A percentile compares a stretch with the other conserved stretches of the same genome.
Conservation (phyloP, 225 moss, liverwort and hornwort genomes). For the Marchantia polymorpha region DNA sequence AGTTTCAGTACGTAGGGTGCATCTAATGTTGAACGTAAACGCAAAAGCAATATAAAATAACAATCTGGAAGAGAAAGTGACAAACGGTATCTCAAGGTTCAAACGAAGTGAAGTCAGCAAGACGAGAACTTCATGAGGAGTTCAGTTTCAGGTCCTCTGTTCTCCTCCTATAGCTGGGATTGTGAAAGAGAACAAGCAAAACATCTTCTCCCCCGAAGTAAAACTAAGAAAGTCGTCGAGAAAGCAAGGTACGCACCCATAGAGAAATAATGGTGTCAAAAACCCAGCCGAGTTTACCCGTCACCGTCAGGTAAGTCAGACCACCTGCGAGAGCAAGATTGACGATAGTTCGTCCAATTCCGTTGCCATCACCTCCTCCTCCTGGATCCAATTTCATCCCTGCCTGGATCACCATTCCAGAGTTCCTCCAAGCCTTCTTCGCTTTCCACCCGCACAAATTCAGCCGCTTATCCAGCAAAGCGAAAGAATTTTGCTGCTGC, state of each 20-base stretch:
- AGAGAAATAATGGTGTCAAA: slow-evolving; percentile 93
- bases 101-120: no score
- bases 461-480: neutral
- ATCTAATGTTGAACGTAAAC: no score
- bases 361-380: slow-evolving; percentile 51
- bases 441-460: neutral
- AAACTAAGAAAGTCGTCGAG: no score
- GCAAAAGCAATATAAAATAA: no score
- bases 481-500: slow-evolving; percentile 7
- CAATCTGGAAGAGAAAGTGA: no score
- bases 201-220: neutral
- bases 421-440: neutral
- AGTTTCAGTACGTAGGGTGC: no score
- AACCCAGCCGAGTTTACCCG: slow-evolving; percentile 95
- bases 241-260: slow-evolving; percentile 57
- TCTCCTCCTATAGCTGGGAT: neutral
- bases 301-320: slow-evolving; percentile 84
- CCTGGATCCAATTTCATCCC: slow-evolving; percentile 81
- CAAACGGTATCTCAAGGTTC: no score
- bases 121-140: neutral
- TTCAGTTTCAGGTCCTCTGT: neutral
- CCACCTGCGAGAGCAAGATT: slow-evolving; percentile 89
- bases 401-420: slow-evolving; percentile 34
- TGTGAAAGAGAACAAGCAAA: neutral
- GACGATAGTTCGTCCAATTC: slow-evolving; percentile 70